Conservation (phyloP, 2,329 filamentous ascomycete genomes). For the Daldinia eschscholtzii region DNA sequence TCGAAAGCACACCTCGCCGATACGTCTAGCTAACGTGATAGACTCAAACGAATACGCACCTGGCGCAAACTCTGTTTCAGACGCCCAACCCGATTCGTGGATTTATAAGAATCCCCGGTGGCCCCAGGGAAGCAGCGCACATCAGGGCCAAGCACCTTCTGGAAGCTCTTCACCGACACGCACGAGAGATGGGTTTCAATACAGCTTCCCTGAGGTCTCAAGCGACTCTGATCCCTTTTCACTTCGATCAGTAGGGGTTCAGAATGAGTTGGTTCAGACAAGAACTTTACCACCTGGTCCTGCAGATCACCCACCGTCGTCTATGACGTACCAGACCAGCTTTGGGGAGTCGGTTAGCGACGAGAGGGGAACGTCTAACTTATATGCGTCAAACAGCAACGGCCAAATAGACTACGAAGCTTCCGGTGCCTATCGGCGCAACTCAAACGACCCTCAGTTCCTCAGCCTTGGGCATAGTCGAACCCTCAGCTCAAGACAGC, state of each 20-base stretch:
- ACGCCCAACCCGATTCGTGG: conserved; percentile 78
- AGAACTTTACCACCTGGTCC: conserved; percentile 56
- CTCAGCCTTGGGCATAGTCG: conserved; percentile 33
- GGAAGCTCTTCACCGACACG: conserved; percentile 71
- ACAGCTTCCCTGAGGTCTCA: conserved; percentile 59
- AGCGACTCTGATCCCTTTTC: conserved; percentile 62
- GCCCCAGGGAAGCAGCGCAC: conserved; percentile 63
- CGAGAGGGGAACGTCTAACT: conserved; percentile 36
- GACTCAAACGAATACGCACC: conserved; percentile 57
- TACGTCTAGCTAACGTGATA: conserved; percentile 46
- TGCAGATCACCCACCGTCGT: conserved; percentile 60
- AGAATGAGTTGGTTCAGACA: conserved; percentile 52
- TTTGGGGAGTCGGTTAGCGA: conserved; percentile 49
- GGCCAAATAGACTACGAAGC: conserved; percentile 36
- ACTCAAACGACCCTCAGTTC: conserved; percentile 47
- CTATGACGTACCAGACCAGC: conserved; percentile 54
- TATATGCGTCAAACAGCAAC: conserved; percentile 38
- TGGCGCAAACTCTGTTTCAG: conserved; percentile 73
- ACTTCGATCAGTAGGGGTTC: conserved; percentile 61
- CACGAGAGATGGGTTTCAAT: conserved; percentile 63
- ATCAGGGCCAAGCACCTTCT: conserved; percentile 59
- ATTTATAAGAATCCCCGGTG: conserved; percentile 63
- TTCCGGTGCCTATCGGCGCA: conserved; percentile 44
- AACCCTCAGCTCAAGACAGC: conserved; percentile 41
- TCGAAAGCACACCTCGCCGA: neutral